These are phyloP conservation scores for Hyaloscypha bicolor DNA, from an alignment of 495 filamentous ascomycete species.

Conservation along the genomic window DNA sequence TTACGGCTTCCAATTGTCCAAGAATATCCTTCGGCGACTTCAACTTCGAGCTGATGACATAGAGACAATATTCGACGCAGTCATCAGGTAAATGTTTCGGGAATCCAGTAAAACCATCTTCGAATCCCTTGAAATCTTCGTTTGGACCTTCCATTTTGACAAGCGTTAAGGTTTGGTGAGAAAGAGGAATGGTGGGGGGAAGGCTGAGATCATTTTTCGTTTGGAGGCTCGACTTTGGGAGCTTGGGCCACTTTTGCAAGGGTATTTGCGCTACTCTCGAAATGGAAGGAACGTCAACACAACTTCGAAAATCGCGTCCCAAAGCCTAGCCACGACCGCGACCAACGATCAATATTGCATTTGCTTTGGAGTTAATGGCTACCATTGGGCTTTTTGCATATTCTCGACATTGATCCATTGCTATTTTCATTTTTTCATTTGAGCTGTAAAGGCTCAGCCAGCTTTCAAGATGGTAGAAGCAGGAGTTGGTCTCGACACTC, in stretches of 20 bases:
- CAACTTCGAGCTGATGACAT: constrained; percentile 61
- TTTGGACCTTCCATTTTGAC: constrained; percentile 31
- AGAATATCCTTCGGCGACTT: constrained; percentile 49
- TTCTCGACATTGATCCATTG: constrained; percentile 24
- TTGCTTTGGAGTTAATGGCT: constrained; percentile 33
- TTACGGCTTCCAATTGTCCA: constrained; percentile 66
- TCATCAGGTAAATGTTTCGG: constrained; percentile 82
- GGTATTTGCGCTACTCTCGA: neutral
- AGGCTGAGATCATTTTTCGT: neutral
- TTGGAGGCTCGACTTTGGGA: neutral
- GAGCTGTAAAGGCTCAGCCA: constrained; percentile 16
- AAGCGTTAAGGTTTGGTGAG: neutral
- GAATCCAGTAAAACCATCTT: constrained; percentile 60
- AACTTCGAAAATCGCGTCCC: constrained; percentile 24
- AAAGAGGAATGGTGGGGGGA: too few species aligned
- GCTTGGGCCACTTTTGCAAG: constrained; percentile 14
- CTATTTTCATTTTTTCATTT: constrained; percentile 19
- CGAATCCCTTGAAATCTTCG: constrained; percentile 49
- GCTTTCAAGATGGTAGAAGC: constrained; percentile 45
- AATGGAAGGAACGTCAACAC: constrained; percentile 14
- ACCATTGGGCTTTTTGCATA: constrained; percentile 23
- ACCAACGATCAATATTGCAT: constrained; percentile 24
- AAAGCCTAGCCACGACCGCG: constrained; percentile 7
- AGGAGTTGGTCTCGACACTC: constrained; percentile 68
- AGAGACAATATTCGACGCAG: constrained; percentile 83